A percentile compares a stretch with the other conserved stretches of the same genome.
phyloP scores from a whole-genome alignment of 805 yeast species.

The Starmerella apicola region DNA sequence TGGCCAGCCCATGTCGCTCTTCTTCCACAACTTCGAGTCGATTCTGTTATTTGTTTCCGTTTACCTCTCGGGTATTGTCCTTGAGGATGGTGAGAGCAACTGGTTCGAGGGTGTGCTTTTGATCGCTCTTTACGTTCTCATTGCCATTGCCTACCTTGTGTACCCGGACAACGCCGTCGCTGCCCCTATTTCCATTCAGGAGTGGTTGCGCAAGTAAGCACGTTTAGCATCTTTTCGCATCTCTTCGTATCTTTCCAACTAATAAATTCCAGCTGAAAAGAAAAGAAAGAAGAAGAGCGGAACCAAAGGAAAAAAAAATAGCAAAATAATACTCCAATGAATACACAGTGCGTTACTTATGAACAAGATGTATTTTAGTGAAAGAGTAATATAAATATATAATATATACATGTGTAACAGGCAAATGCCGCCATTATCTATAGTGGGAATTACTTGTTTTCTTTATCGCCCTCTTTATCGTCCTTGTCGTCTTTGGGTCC shows the following conservation, averaged over 20 bases:
- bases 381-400: not conserved
- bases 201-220: too few relatives aligned
- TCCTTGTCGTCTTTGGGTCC: not conserved
- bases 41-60: slow-evolving; percentile 83
- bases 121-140: slow-evolving; percentile 69
- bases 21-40: slow-evolving; percentile 87
- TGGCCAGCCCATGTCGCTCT: slow-evolving; percentile 83
- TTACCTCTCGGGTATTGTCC: slow-evolving; percentile 71
- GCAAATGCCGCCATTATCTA: too few relatives aligned
- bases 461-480: not conserved
- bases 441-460: not conserved
- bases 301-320: not conserved
- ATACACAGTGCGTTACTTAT: not conserved
- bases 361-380: not conserved
- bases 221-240: too few relatives aligned
- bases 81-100: slow-evolving; percentile 87
- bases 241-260: too few relatives aligned
- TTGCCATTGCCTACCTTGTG: slow-evolving; percentile 80
- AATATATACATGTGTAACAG: too few relatives aligned
- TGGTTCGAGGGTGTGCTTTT: slow-evolving; percentile 97
- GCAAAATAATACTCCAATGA: not conserved
- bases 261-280: too few relatives aligned
- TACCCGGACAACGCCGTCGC: slow-evolving; percentile 43
- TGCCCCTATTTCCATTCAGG: not conserved
- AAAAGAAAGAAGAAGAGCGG: not conserved